Base-by-base conservation (phyloP, 371 early-diverging fungal genomes). In the Batkoa obscura region DNA sequence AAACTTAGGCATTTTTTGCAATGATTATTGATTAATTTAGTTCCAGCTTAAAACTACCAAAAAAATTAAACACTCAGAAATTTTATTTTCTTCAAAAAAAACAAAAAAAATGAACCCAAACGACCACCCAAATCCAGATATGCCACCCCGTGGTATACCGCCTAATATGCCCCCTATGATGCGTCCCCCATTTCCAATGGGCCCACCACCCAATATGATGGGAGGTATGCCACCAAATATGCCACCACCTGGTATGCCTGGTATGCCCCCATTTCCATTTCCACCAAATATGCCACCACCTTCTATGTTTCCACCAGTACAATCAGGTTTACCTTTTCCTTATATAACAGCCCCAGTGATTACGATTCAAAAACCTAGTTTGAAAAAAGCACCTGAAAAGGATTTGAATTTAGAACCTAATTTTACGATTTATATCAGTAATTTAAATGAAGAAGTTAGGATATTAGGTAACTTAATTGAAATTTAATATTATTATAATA, bases 401-500 rank as follows among this genome's bases (percentile, higher is more conserved):
- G 67, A 72, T 37, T 62, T 78, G 15, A 71, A 77, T 62, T 74
- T 71, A 23, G 66, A 79, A 38, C 85, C 94, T 17, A 77, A 70
- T 57, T 74, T 83, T 57, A 88, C 92, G 15, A 73, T 95, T 55
- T 92, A 92, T 68, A 76, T 88, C 57, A 79, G 78, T 58, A 81
- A 84, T 63, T 69, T 95, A 42, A 84, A 88, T 60, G 93, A 90
- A 62, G 85, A 88, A 66, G 78, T 89, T 50, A 75, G 60, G 84
- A 85, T 86, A 67, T n/a, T 59, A 2, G 4, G 17, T 33, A 33
- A 34, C 10, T 36, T 50, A 4, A 31, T 56, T 58, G 9, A 51
- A 41, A 1, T 15, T 8, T 36, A 43, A 1, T 43, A 43, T 35
- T 36, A n/a, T n/a, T 43, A 53, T 42, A 34, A 23, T 23, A 23